These are phyloP conservation scores for Naganishia antarctica DNA, from an alignment of 768 basidiomycete species.

Conservation along the genomic window DNA sequence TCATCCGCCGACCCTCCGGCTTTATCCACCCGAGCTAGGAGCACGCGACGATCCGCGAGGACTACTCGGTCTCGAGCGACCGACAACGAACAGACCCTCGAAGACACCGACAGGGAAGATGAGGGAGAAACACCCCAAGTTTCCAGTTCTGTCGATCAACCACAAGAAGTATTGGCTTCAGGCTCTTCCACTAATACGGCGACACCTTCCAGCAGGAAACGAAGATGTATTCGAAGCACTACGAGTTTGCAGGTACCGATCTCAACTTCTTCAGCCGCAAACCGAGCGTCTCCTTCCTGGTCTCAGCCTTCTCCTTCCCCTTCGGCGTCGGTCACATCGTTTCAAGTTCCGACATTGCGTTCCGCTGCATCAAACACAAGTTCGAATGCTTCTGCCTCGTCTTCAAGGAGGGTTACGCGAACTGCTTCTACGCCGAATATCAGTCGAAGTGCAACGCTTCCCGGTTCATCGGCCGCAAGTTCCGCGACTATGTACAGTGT, in stretches of 20 bases:
- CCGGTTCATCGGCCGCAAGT: constrained; percentile 3
- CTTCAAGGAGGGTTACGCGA: constrained; percentile 12
- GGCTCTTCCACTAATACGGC: background rate
- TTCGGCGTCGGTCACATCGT: background rate
- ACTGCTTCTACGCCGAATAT: constrained; percentile 11
- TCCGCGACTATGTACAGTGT: constrained; percentile 15
- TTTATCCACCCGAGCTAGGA: constrained; percentile 8
- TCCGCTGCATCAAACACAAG: constrained; percentile 5
- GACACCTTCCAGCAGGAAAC: constrained; percentile 1
- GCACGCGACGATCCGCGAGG: background rate
- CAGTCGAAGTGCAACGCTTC: constrained; percentile 4
- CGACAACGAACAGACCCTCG: background rate
- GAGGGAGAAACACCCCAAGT: background rate
- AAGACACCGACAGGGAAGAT: constrained; percentile 15
- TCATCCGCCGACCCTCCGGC: constrained; percentile 16
- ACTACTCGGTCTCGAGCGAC: background rate
- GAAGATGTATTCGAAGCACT: constrained; percentile 15
- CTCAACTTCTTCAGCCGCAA: background rate
- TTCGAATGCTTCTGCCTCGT: background rate
- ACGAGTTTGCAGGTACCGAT: constrained; percentile 17
- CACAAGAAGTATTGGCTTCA: background rate
- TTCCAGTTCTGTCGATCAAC: background rate
- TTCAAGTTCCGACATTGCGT: constrained; percentile 8
- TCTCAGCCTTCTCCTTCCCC: background rate
- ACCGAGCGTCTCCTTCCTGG: background rate